Evolutionary conservation across 179 eudicot genomes (phyloP), one percentile per base, ranked within the genome.

Genomic region (Vitellaria paradoxa): DNA sequence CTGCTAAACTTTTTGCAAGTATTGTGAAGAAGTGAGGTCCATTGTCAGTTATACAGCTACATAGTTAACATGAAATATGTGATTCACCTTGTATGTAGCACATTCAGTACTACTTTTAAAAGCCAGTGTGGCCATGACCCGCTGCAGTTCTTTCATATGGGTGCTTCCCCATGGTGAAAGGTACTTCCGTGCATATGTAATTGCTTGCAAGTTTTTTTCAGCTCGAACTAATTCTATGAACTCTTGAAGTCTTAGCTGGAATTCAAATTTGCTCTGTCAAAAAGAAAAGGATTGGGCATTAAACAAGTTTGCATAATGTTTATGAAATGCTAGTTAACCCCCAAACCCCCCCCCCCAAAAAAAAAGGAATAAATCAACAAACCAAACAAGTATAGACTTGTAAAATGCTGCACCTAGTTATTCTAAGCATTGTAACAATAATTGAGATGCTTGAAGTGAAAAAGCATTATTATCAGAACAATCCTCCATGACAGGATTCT

Each of bases 221-320:
- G 89, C 88, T 86, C 99, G 86, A 71, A 96, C 97, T 88, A 96
- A 81, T 79, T 96, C 99, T 84, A 96, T 85, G 83, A 96, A 96
- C 77, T 94, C 99, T 84, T 96, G 99, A 79, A 96, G 92, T 85
- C 99, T 92, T 68, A 96, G 82, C 85, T 92, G 98, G 87, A 96
- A 94, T 85, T 96, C 99, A 40, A 96, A 85, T 81, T 91, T 94
- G 82, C 98, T 96, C 99, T 96, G 93, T 63, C 72, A 84, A 30
- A 75, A 73, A 75, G 46, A 75, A 42, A 79, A 78, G 67, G 9
- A 76, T 50, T 42, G 70, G 47, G 70, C 42, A 56, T 77, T 68
- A 80, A 42, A 50, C 11, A 68, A 59, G 80, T 60, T 75, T 23
- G 77, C 15, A 26, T 37, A 73, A 60, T 15, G 30, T 65, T 65